Evolutionary conservation across 345 rosid genomes (phyloP), one percentile per base, ranked within the genome.

Genomic region (Eucalyptus pauciflora): DNA sequence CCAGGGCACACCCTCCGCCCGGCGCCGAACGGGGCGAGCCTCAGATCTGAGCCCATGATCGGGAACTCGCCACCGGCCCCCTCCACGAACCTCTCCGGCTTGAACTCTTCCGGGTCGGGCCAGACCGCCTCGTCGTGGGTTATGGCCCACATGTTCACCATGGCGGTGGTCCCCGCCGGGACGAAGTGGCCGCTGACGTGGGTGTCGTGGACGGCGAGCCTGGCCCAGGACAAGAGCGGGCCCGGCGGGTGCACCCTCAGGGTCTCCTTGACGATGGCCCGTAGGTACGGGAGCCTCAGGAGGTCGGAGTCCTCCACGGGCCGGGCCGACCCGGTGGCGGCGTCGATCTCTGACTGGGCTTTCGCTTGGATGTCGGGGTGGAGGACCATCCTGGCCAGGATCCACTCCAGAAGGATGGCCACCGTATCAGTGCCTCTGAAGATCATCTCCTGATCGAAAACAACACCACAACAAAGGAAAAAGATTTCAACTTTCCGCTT

Each of bases 61-160:
- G 87, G 18, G 50, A 92, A 91, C 45, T 18, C 45, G 4, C 25
- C 24, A 11, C 80, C 80, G 4, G 91, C 94, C 29, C 92, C 95
- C 16, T 76, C 91, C 48, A 91, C n/a, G 90, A 97, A 97, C 91
- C 95, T 91, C 88, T 95, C 96, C 7, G 98, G 99, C 22, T 91
- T 93, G 90, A 94, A 96, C 56, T 89, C 88, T 29, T 92, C 91
- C 6, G 98, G 93, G 51, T 93, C 91, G 1, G 90, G 16, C 99
- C 99, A 96, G 52, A 94, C 81, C 54, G 86, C 85, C 64, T 88
- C 87, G 76, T 97, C 96, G 37, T 96, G 99, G 13, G 98, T 94
- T 31, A 96, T 97, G 5, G 97, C 91, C 99, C 98, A 97, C 99
- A 96, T 97, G 93, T 95, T 96, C 37, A 97, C 99, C 99, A 96